Conservation (phyloP, 148 eudicot species). For the Nyssa sinensis region DNA sequence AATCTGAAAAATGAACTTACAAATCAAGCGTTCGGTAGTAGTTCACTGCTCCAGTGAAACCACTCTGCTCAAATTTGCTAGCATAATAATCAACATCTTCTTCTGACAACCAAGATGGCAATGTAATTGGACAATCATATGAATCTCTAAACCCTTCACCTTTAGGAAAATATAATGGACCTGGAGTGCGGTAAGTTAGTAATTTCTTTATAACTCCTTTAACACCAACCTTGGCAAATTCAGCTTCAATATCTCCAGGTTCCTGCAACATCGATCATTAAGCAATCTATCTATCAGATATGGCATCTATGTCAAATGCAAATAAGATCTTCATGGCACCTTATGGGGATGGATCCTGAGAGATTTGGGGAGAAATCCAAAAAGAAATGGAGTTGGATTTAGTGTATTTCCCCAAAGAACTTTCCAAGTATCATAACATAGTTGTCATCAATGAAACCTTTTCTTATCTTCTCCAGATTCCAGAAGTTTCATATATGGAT, state of each 20-base stretch:
- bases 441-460: too few relatives aligned
- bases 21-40: slow-evolving; percentile 18
- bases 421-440: too few relatives aligned
- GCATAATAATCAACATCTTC: slow-evolving; percentile 28
- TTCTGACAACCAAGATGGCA: slow-evolving; percentile 36
- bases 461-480: too few relatives aligned
- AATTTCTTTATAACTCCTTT: slow-evolving; percentile 25
- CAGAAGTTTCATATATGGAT: too few relatives aligned
- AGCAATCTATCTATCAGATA: too few relatives aligned
- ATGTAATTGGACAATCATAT: slow-evolving; percentile 3
- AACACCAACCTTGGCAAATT: slow-evolving; percentile 20
- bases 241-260: slow-evolving; percentile 35
- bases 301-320: too few relatives aligned
- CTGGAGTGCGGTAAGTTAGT: slow-evolving; percentile 18
- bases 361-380: too few relatives aligned
- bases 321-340: too few relatives aligned
- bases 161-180: slow-evolving; percentile 24
- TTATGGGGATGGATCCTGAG: too few relatives aligned
- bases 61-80: slow-evolving; percentile 28
- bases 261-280: slow-evolving; percentile 16
- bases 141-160: slow-evolving; percentile 21
- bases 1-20: slow-evolving; percentile 15
- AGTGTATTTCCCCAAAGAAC: too few relatives aligned
- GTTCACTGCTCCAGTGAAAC: slow-evolving; percentile 39
- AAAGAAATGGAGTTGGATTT: too few relatives aligned